Conservation (phyloP, 2,329 filamentous ascomycete genomes). For the Paecilomyces sp. region DNA sequence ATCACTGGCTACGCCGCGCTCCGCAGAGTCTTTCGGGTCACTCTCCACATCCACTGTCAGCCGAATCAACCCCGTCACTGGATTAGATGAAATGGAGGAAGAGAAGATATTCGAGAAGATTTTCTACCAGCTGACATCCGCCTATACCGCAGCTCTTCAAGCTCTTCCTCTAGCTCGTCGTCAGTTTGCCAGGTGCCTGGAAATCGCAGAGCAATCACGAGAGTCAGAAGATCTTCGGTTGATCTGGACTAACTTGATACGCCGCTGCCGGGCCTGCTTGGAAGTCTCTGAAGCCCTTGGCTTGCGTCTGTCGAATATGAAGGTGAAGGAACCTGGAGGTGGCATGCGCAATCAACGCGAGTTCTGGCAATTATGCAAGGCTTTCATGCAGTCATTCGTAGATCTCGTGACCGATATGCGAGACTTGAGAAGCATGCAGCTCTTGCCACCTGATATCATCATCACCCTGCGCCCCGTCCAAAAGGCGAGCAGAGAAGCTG, state of each 20-base stretch:
- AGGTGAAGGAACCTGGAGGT: constrained; percentile 74
- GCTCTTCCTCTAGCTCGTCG: constrained; percentile 63
- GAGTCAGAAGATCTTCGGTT: constrained; percentile 54
- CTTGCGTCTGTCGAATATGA: constrained; percentile 67
- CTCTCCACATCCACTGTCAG: constrained; percentile 38
- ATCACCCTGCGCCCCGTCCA: constrained; percentile 73
- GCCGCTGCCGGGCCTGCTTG: constrained; percentile 63
- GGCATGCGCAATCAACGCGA: constrained; percentile 53
- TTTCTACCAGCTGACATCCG: constrained; percentile 66
- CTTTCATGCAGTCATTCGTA: constrained; percentile 42
- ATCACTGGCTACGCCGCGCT: constrained; percentile 62
- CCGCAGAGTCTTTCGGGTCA: constrained; percentile 68
- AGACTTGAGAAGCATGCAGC: constrained; percentile 39
- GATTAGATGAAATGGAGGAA: constrained; percentile 63
- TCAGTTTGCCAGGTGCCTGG: constrained; percentile 59
- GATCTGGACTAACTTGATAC: constrained; percentile 64
- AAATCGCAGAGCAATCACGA: constrained; percentile 55
- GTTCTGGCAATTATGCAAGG: constrained; percentile 64
- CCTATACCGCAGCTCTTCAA: constrained; percentile 65
- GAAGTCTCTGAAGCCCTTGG: constrained; percentile 68
- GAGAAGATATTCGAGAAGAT: constrained; percentile 77
- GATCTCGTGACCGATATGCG: constrained; percentile 41
- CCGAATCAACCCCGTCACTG: constrained; percentile 48
- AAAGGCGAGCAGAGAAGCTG: constrained; percentile 73
- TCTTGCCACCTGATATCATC: constrained; percentile 60